Evolutionary conservation across 345 rosid species (phyloP).

Genomic region (Linum trigynum): DNA sequence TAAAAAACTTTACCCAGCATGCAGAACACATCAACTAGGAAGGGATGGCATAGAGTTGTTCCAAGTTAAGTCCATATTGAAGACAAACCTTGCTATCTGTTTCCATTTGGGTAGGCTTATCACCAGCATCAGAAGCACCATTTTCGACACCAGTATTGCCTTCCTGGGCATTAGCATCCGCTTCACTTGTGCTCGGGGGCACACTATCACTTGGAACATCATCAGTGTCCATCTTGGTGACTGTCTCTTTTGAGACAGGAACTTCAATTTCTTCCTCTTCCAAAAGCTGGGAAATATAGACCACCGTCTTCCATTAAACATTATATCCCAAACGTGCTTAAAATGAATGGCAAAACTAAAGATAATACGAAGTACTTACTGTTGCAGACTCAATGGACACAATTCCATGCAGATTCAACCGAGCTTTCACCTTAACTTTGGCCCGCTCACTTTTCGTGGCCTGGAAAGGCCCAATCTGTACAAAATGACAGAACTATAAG

Average conservation of each 20-base stretch:
- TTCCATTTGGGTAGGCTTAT: slow-evolving; percentile 74
- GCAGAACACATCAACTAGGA: not conserved
- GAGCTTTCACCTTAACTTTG: slow-evolving; percentile 79
- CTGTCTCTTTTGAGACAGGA: slow-evolving; percentile 53
- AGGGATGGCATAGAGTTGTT: not conserved
- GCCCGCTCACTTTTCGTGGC: slow-evolving; percentile 58
- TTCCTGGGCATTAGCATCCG: slow-evolving; percentile 79
- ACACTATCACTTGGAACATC: slow-evolving; percentile 34
- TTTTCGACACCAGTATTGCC: slow-evolving; percentile 51
- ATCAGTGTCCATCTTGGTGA: slow-evolving; percentile 68
- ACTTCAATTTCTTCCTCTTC: slow-evolving; percentile 92
- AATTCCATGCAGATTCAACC: slow-evolving; percentile 78
- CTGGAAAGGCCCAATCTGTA: slow-evolving; percentile 92
- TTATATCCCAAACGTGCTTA: too few relatives aligned
- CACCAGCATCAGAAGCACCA: slow-evolving; percentile 65
- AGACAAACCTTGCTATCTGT: slow-evolving; percentile 59
- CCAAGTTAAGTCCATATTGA: not conserved
- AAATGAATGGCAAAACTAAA: not conserved
- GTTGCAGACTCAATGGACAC: slow-evolving; percentile 77
- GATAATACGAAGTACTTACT: slow-evolving; percentile 30
- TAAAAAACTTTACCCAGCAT: not conserved
- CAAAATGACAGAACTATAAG: not conserved
- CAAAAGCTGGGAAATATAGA: slow-evolving; percentile 46
- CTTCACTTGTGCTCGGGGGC: slow-evolving; percentile 42
- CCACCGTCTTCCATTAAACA: not conserved